Evolutionary conservation across 257 asterid species (phyloP).

Genomic region (Paraleonurus japonicus): DNA sequence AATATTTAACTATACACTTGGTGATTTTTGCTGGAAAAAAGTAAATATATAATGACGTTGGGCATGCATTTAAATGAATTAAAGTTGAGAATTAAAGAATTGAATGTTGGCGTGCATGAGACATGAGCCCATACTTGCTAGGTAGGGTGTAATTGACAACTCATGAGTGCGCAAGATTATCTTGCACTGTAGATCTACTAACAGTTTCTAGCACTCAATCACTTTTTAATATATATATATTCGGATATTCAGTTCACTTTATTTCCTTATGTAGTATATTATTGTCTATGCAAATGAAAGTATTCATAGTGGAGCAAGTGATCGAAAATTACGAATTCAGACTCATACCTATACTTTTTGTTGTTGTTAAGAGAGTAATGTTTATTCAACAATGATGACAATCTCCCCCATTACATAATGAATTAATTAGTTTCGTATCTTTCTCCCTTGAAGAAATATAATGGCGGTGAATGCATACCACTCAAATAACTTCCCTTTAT

Average conservation of each 20-base stretch:
- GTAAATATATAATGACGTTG: not conserved
- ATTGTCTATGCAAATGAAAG: not conserved
- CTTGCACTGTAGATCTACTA: not conserved
- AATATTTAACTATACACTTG: too few relatives aligned
- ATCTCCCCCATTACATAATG: too few relatives aligned
- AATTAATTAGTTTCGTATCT: not conserved
- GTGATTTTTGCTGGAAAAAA: too few relatives aligned
- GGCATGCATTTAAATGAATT: not conserved
- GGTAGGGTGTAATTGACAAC: conserved; percentile 18
- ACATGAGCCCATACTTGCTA: conserved; percentile 30
- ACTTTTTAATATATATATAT: not conserved
- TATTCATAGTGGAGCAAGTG: not conserved
- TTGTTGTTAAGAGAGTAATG: too few relatives aligned
- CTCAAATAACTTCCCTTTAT: not conserved
- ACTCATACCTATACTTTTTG: too few relatives aligned
- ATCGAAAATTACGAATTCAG: too few relatives aligned
- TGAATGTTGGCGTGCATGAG: conserved; percentile 13
- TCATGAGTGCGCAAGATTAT: not conserved
- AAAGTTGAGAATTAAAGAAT: conserved; percentile 6
- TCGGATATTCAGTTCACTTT: not conserved
- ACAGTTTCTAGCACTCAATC: not conserved
- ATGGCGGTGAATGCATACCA: not conserved
- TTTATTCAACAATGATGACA: too few relatives aligned
- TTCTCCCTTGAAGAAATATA: not conserved
- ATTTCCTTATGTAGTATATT: not conserved